phyloP scores from a whole-genome alignment of 2,329 filamentous ascomycete species.

The Pseudocercospora pini-densiflorae region DNA sequence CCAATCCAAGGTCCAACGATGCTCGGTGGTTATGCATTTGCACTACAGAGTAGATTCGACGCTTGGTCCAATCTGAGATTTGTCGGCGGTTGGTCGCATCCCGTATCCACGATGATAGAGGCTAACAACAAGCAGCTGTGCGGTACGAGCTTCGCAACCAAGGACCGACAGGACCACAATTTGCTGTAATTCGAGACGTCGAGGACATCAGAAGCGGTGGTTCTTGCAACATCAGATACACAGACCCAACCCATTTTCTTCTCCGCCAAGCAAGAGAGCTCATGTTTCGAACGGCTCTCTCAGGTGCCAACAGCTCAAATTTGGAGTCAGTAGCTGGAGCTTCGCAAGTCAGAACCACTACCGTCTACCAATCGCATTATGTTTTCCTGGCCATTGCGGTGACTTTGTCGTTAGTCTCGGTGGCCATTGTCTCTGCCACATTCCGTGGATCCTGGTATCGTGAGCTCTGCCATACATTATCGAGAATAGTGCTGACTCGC shows the following conservation, averaged over 20 bases:
- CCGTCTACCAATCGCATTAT: conserved; percentile 14
- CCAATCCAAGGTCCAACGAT: background rate
- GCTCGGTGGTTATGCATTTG: conserved; percentile 12
- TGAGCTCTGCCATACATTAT: no score
- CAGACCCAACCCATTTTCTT: conserved; percentile 11
- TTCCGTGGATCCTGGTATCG: background rate
- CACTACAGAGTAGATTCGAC: conserved; percentile 8
- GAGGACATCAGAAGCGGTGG: background rate
- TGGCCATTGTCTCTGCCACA: background rate
- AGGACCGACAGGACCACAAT: conserved; percentile 9
- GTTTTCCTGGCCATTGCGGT: conserved; percentile 9
- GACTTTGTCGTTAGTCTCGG: background rate
- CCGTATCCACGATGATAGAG: background rate
- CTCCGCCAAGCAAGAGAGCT: conserved; percentile 17
- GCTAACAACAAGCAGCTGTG: background rate
- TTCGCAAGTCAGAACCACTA: conserved; percentile 1
- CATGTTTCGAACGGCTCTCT: conserved; percentile 19
- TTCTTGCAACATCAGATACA: conserved; percentile 18
- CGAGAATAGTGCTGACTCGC: background rate
- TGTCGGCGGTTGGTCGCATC: background rate
- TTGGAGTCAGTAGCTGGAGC: background rate
- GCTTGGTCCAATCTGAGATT: conserved; percentile 5
- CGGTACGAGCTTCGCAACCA: conserved; percentile 6
- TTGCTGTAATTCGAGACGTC: conserved; percentile 5
- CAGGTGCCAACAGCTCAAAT: conserved; percentile 2